Evolutionary conservation across 805 yeast species (phyloP).

Genomic region (Barnettozyma siamensis): DNA sequence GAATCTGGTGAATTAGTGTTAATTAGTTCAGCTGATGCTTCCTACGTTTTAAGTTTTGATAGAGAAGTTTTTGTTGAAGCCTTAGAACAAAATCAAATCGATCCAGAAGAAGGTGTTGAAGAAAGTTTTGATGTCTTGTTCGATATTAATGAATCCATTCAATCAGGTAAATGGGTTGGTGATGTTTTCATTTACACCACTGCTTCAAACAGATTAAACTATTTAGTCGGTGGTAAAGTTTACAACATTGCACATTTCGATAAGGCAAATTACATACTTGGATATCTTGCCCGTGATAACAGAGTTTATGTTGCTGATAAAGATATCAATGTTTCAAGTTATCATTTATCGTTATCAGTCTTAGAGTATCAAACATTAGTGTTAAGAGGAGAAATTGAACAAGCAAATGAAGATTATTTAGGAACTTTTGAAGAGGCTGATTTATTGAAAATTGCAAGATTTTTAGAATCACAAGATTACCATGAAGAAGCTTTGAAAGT

Average conservation of each 20-base stretch:
- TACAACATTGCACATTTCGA: slow-evolving; percentile 92
- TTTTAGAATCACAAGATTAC: slow-evolving; percentile 89
- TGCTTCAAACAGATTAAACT: slow-evolving; percentile 78
- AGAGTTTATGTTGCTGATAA: slow-evolving; percentile 89
- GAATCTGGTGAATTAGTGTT: slow-evolving; percentile 88
- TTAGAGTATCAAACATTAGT: slow-evolving; percentile 95
- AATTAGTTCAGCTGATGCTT: slow-evolving; percentile 61
- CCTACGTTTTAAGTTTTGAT: slow-evolving; percentile 73
- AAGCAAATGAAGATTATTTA: slow-evolving; percentile 55
- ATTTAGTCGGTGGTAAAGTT: slow-evolving; percentile 89
- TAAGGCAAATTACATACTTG: slow-evolving; percentile 76
- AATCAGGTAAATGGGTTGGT: slow-evolving; percentile 94
- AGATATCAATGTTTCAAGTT: slow-evolving; percentile 75
- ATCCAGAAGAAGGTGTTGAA: slow-evolving; percentile 85
- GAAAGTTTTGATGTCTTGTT: slow-evolving; percentile 77
- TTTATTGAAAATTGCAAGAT: slow-evolving; percentile 76
- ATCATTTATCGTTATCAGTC: slow-evolving; percentile 76
- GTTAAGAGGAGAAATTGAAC: slow-evolving; percentile 88
- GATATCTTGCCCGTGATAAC: slow-evolving; percentile 87
- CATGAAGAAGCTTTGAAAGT: slow-evolving; percentile 76
- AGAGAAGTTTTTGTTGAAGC: slow-evolving; percentile 63
- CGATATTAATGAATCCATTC: slow-evolving; percentile 74
- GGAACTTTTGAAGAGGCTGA: slow-evolving; percentile 62
- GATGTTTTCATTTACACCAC: slow-evolving; percentile 95
- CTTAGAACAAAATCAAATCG: slow-evolving; percentile 48